Conservation (phyloP, 768 basidiomycete species). For the Cubamyces sp. region DNA sequence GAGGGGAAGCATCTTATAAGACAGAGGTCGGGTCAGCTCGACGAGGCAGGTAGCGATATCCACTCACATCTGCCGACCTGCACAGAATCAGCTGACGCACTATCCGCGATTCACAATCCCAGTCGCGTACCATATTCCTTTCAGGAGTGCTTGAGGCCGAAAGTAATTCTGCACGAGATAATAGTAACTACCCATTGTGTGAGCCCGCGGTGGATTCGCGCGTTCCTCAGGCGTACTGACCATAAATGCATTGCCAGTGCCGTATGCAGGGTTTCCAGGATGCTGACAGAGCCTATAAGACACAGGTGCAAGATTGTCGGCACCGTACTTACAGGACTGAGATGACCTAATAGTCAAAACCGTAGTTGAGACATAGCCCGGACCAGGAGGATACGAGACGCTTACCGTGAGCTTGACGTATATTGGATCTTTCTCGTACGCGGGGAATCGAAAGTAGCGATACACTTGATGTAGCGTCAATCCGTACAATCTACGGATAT, state of each 20-base stretch:
- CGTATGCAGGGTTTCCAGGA: neutral
- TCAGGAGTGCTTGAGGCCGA: neutral
- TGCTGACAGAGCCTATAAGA: neutral
- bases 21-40: too few relatives aligned
- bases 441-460: neutral
- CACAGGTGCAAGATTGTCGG: too few relatives aligned
- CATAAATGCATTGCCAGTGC: conserved; percentile 1
- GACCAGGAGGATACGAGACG: too few relatives aligned
- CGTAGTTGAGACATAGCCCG: too few relatives aligned
- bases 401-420: conserved; percentile 1
- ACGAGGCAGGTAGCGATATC: too few relatives aligned
- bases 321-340: neutral
- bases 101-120: too few relatives aligned
- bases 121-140: neutral
- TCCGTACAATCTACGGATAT: neutral
- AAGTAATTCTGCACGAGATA: conserved; percentile 1
- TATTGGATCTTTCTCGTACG: neutral
- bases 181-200: neutral
- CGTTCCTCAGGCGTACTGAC: neutral
- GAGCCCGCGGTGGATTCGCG: too few relatives aligned
- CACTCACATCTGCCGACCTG: neutral
- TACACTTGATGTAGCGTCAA: conserved; percentile 5
- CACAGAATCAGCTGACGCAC: too few relatives aligned
- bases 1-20: too few relatives aligned
- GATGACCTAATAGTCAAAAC: too few relatives aligned